These are phyloP conservation scores for Arthroderma sp. DNA, from an alignment of 2,329 filamentous ascomycete genomes.

Conservation along the genomic window DNA sequence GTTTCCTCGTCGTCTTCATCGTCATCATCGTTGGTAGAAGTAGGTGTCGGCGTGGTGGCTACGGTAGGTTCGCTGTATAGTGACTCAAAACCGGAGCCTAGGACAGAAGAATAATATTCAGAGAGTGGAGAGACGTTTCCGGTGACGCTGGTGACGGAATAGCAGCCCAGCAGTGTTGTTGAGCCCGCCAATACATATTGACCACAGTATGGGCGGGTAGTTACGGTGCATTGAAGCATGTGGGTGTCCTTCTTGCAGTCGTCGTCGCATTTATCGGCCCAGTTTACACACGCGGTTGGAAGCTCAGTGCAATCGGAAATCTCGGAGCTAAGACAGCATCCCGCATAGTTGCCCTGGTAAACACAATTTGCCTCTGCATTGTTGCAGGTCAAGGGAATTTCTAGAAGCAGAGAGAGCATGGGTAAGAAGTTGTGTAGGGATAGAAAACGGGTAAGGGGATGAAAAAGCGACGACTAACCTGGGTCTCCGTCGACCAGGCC, in stretches of 20 bases:
- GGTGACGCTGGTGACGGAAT: slow-evolving; percentile 5
- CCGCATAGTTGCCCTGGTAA: slow-evolving; percentile 9
- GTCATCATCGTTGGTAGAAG: too few species aligned
- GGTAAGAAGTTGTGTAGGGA: too few species aligned
- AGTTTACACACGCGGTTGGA: slow-evolving; percentile 10
- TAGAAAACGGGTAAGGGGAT: too few species aligned
- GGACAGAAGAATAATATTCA: slow-evolving; percentile 11
- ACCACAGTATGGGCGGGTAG: slow-evolving; percentile 11
- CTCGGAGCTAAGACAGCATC: slow-evolving; percentile 10
- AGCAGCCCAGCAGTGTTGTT: slow-evolving; percentile 9
- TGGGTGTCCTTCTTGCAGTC: slow-evolving; percentile 4
- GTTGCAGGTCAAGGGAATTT: slow-evolving; percentile 10
- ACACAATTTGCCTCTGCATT: slow-evolving; percentile 11
- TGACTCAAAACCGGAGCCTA: slow-evolving; percentile 7
- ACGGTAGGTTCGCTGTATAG: not conserved
- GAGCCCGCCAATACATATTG: slow-evolving; percentile 10
- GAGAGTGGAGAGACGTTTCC: slow-evolving; percentile 8
- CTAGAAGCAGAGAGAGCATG: slow-evolving; percentile 1
- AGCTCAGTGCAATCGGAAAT: slow-evolving; percentile 10
- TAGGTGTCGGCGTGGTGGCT: not conserved
- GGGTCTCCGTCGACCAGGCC: slow-evolving; percentile 11
- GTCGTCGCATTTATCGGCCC: slow-evolving; percentile 6
- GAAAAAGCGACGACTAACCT: slow-evolving; percentile 7
- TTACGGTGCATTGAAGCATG: slow-evolving; percentile 6
- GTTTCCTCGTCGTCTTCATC: not conserved